Base-by-base conservation (phyloP, 2,329 filamentous ascomycete species). In the Paracoccidioides brasiliensis region DNA sequence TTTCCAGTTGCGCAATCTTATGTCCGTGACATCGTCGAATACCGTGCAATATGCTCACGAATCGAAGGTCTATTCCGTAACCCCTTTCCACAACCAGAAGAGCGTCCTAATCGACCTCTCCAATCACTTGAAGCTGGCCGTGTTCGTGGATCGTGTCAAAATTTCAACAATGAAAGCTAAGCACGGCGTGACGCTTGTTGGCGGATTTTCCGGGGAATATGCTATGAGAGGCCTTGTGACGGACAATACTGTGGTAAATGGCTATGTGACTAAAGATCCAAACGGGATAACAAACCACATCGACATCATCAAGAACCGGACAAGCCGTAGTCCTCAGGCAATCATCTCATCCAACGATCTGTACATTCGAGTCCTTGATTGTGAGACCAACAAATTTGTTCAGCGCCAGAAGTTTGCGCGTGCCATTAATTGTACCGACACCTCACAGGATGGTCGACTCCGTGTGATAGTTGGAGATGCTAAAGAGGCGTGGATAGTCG, bases 211-310 rank as follows among this genome's bases (percentile, higher is more conserved):
- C 28, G 80, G 80, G 28, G 78, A 82, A 64, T 83, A 81, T 61
- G 76, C 77, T 28, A 64, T 81, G 35, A 73, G 72, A 12, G 64
- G 69, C 1, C 69, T 70, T 8, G 63, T 65, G 10, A 66, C 65
- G 14, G 68, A 67, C 51, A 64, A 58, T 30, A 60, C 59, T 4
- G 64, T 65, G 6, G 70, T 67, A 0, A 68, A 75, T 55, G 78
- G 78, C 45, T 70, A 71, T 55, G 75, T 80, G 41, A 76, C 75
- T 7, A 71, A 74, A 53, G 71, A 76, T 14, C 69, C 72, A 58
- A 76, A 78, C 43, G 76, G 74, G 40, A 80, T 82, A 58, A 80
- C 79, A 15, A 82, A 81, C 57, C 79, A 82, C 62, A 72, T 82
- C 56, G 77, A 82, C 62, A 72, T 78, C 12, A 75, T 76, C 59